Percentiles rank a stretch among this genome's conserved stretches.
phyloP scores from a whole-genome alignment of 2,329 filamentous ascomycete species.

The Aspergillus candidus region DNA sequence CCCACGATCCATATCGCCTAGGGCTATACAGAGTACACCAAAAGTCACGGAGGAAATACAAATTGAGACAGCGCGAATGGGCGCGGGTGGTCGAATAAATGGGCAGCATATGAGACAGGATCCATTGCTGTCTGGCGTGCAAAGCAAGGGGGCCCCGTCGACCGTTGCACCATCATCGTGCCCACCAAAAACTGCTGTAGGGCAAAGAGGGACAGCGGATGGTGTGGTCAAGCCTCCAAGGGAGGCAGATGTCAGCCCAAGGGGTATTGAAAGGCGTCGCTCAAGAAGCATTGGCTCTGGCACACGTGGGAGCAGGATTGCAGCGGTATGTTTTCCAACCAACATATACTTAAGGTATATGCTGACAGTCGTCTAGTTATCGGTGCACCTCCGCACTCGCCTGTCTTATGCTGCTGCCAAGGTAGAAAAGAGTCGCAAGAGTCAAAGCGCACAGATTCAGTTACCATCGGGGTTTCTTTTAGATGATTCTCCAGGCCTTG shows the following conservation, averaged over 20 bases:
- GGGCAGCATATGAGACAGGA: constrained; percentile 1
- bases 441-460: constrained; percentile 64
- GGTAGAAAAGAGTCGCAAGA: constrained; percentile 83
- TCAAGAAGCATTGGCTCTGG: constrained; percentile 67
- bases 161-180: constrained; percentile 6
- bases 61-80: background rate
- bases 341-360: constrained; percentile 1
- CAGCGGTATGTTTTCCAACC: constrained; percentile 55
- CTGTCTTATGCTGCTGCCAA: constrained; percentile 92
- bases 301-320: constrained; percentile 63
- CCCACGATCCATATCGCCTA: too few species aligned
- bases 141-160: constrained; percentile 12
- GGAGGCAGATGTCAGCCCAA: constrained; percentile 23
- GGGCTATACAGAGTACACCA: background rate
- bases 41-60: too few species aligned
- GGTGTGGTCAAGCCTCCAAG: constrained; percentile 59
- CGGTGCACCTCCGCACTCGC: constrained; percentile 72
- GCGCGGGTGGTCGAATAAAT: background rate
- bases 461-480: constrained; percentile 69
- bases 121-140: constrained; percentile 3
- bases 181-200: constrained; percentile 20
- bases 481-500: constrained; percentile 48
- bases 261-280: constrained; percentile 44
- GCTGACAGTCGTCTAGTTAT: constrained; percentile 50
- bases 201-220: constrained; percentile 70